Conservation (phyloP, 768 basidiomycete species). For the Lactarius tabidus region DNA sequence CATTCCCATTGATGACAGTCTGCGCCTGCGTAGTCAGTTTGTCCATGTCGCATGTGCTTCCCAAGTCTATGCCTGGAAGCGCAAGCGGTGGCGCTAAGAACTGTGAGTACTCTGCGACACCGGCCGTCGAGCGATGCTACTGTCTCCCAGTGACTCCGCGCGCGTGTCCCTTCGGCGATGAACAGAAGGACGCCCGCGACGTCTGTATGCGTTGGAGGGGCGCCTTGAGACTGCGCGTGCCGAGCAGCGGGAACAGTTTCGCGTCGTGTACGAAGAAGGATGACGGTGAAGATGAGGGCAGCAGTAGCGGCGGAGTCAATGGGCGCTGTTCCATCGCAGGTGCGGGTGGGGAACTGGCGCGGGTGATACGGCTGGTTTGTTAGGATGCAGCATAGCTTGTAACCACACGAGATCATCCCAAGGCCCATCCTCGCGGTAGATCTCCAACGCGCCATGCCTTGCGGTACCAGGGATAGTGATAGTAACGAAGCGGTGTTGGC, state of each 20-base stretch:
- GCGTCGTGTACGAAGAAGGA: not conserved
- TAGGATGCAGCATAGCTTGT: conserved; percentile 13
- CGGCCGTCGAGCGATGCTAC: not conserved
- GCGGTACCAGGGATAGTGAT: conserved; percentile 10
- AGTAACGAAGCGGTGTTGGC: conserved; percentile 23
- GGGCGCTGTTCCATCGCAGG: too few relatives aligned
- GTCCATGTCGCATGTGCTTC: not conserved
- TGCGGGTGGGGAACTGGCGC: not conserved
- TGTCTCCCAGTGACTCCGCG: too few relatives aligned
- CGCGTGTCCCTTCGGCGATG: not conserved
- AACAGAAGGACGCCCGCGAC: not conserved
- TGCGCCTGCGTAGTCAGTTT: not conserved
- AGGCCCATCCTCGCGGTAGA: conserved; percentile 11
- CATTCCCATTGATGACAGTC: not conserved
- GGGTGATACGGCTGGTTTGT: conserved; percentile 8
- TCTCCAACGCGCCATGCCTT: not conserved
- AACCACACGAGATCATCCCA: conserved; percentile 12
- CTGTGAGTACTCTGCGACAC: conserved; percentile 10
- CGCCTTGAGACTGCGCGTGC: not conserved
- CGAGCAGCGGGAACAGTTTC: conserved; percentile 6
- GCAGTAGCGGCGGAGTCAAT: not conserved
- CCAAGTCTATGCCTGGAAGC: too few relatives aligned
- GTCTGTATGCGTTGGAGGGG: not conserved
- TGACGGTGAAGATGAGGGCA: not conserved
- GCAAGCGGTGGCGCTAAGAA: too few relatives aligned